Evolutionary conservation across 257 asterid genomes (phyloP).

Genomic region (Forsythia suspensa): DNA sequence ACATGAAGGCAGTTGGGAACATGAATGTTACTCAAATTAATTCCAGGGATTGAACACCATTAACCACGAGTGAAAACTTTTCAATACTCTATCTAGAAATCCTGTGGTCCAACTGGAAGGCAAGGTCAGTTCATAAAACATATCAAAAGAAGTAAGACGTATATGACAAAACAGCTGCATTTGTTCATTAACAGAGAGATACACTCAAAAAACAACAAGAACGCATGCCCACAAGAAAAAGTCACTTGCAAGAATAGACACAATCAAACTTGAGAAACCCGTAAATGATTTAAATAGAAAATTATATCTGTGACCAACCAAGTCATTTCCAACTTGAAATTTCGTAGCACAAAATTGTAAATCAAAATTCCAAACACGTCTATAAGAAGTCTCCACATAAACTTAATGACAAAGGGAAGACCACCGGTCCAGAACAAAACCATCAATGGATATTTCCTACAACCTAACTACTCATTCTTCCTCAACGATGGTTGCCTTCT

Average conservation of each 20-base stretch:
- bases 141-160: not conserved
- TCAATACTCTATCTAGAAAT: not conserved
- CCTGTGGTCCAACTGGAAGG: not conserved
- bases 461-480: conserved; percentile 42
- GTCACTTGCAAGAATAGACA: not conserved
- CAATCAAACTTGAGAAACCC: not conserved
- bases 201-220: not conserved
- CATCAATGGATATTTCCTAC: conserved; percentile 2
- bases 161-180: not conserved
- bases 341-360: conserved; percentile 29
- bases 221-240: not conserved
- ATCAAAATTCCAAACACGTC: conserved; percentile 19
- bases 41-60: not conserved
- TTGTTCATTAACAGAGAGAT: not conserved
- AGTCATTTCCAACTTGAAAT: not conserved
- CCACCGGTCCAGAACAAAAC: conserved; percentile 18
- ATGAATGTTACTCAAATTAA: no score
- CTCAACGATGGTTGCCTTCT: conserved; percentile 64
- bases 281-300: not conserved
- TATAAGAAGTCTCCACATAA: conserved; percentile 12
- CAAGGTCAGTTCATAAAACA: not conserved
- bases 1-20: not conserved
- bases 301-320: not conserved
- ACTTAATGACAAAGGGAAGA: conserved; percentile 4
- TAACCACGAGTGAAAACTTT: not conserved